A percentile compares a stretch with the other conserved stretches of the same genome.
Conservation (phyloP, 768 basidiomycete genomes). For the Cantharellus anzutake region DNA sequence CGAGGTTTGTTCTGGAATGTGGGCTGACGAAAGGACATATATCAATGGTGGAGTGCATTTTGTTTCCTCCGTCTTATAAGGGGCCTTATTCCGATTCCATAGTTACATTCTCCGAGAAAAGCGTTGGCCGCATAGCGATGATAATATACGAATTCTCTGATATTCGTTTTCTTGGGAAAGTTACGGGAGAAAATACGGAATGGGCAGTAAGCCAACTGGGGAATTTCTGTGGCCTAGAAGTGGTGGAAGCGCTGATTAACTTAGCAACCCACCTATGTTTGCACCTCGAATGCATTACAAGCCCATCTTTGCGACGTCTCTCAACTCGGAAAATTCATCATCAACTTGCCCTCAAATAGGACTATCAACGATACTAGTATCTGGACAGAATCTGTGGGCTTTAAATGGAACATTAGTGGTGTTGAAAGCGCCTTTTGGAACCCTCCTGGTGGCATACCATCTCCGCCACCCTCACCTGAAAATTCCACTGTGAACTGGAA, state of each 20-base stretch:
- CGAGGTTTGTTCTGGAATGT: slow-evolving; percentile 94
- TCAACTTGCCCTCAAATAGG: slow-evolving; percentile 46
- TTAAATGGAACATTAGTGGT: slow-evolving; percentile 23
- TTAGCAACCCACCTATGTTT: slow-evolving; percentile 81
- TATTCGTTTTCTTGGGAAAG: slow-evolving; percentile 60
- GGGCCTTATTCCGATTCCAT: slow-evolving; percentile 3
- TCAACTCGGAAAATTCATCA: slow-evolving; percentile 79
- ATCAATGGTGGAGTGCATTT: slow-evolving; percentile 46
- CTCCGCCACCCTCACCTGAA: slow-evolving; percentile 25
- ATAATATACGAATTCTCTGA: slow-evolving; percentile 95
- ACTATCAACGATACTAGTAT: slow-evolving; percentile 58
- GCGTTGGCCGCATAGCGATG: slow-evolving; percentile 79
- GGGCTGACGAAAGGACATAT: slow-evolving; percentile 54
- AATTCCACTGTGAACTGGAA: slow-evolving; percentile 23
- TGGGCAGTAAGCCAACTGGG: slow-evolving; percentile 34
- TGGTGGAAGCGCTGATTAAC: background rate
- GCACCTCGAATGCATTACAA: slow-evolving; percentile 63
- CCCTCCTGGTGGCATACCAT: slow-evolving; percentile 39
- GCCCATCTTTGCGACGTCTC: slow-evolving; percentile 47
- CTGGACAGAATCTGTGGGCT: slow-evolving; percentile 62
- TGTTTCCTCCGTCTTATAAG: slow-evolving; percentile 1
- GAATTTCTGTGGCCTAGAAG: background rate
- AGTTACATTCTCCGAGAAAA: slow-evolving; percentile 58
- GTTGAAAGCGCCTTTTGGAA: slow-evolving; percentile 29
- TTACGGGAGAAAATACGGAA: slow-evolving; percentile 30